Percentiles rank a stretch among this genome's conserved stretches.
phyloP scores from a whole-genome alignment of 2,329 filamentous ascomycete species.

The Microascus cirrosus region DNA sequence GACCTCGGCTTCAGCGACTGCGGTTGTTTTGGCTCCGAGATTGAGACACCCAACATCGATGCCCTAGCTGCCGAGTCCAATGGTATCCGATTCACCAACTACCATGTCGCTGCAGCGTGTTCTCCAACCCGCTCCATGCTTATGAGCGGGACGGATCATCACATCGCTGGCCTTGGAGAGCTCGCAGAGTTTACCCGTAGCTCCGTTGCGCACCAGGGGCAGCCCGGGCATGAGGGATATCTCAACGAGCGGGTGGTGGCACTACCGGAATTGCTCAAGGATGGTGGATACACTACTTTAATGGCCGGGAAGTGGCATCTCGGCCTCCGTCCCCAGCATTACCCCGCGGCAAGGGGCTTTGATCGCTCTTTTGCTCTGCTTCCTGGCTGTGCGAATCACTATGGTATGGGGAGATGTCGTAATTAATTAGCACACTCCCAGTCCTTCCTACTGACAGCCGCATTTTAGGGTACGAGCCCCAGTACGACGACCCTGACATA shows the following conservation, averaged over 20 bases:
- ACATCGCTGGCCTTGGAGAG: neutral
- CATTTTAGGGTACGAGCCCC: constrained; percentile 17
- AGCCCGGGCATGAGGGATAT: neutral
- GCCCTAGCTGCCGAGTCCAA: constrained; percentile 13
- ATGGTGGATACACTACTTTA: constrained; percentile 43
- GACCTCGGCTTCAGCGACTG: constrained; percentile 21
- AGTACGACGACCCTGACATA: neutral
- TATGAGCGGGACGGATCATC: constrained; percentile 32
- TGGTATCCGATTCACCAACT: constrained; percentile 51
- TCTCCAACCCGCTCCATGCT: constrained; percentile 56
- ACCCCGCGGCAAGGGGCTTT: constrained; percentile 40
- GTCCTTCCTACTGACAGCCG: no score
- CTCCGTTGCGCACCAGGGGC: constrained; percentile 27
- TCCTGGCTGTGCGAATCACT: constrained; percentile 37
- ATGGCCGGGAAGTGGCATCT: constrained; percentile 50
- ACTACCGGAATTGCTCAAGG: constrained; percentile 41
- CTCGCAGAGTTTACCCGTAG: constrained; percentile 20
- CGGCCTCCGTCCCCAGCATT: constrained; percentile 30
- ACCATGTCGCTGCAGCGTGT: constrained; percentile 53
- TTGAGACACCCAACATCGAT: constrained; percentile 18
- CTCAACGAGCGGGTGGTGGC: constrained; percentile 32
- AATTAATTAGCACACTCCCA: no score
- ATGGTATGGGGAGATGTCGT: no score
- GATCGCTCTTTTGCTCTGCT: constrained; percentile 41
- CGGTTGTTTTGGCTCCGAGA: constrained; percentile 19